These are phyloP conservation scores for Colletotrichum theobromicola DNA, from an alignment of 2,329 filamentous ascomycete species.

Conservation along the genomic window DNA sequence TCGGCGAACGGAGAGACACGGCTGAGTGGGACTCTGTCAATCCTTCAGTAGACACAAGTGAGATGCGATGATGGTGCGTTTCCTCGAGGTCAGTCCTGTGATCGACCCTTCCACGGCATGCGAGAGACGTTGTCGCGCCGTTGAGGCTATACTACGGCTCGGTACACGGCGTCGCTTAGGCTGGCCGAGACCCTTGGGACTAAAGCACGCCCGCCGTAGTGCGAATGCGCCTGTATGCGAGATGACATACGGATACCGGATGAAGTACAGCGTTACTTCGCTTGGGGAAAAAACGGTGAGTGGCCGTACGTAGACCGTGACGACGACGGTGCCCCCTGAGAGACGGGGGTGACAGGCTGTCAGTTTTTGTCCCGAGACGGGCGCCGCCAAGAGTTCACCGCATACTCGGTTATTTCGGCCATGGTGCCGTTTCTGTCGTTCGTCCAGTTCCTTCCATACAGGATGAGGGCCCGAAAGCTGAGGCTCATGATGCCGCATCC, in stretches of 20 bases:
- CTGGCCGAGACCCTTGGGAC: not conserved
- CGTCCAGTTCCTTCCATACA: not conserved
- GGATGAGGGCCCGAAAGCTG: not conserved
- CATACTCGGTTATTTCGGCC: not conserved
- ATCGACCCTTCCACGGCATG: not conserved
- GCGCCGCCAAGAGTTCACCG: not conserved
- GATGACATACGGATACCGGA: not conserved
- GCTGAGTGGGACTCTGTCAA: not conserved
- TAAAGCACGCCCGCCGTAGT: not conserved
- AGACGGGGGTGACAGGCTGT: not conserved
- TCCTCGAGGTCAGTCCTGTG: not conserved
- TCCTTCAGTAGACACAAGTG: not conserved
- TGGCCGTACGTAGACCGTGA: not conserved
- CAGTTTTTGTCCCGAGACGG: not conserved
- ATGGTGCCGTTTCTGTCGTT: not conserved
- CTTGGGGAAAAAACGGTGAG: not conserved
- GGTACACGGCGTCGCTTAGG: not conserved
- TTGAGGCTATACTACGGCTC: not conserved
- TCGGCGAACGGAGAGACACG: not conserved
- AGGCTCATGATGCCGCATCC: constrained; percentile 2
- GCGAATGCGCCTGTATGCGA: not conserved
- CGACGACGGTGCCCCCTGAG: not conserved
- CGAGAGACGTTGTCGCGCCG: not conserved
- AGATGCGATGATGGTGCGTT: not conserved
- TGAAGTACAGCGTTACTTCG: not conserved